Percentiles rank a stretch among this genome's conserved stretches.
These are phyloP conservation scores for Backusella tarrabulga DNA, from an alignment of 192 early-diverging fungal species.

Conservation along the genomic window DNA sequence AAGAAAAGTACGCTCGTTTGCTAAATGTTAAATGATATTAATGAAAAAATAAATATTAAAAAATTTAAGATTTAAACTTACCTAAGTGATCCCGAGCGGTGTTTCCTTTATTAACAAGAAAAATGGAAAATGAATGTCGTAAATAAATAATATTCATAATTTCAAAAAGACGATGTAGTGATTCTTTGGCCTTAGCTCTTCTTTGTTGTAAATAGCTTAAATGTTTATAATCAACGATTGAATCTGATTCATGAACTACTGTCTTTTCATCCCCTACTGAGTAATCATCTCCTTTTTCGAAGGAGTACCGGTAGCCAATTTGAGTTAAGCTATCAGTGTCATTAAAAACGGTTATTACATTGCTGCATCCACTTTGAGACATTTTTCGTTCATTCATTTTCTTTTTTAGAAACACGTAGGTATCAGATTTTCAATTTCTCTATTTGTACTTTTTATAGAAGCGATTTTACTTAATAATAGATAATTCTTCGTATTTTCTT, in stretches of 20 bases:
- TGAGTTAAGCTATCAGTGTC: not conserved
- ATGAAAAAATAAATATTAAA: not conserved
- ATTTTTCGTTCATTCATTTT: not conserved
- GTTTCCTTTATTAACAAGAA: not conserved
- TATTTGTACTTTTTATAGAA: not conserved
- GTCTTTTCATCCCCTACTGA: not conserved
- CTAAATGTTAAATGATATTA: not conserved
- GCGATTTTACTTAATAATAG: not conserved
- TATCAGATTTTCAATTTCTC: not conserved
- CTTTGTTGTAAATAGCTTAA: not conserved
- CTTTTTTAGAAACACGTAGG: not conserved
- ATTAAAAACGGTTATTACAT: not conserved
- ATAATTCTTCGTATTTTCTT: not conserved
- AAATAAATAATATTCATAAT: not conserved
- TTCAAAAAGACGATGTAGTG: not conserved
- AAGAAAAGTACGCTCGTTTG: not conserved
- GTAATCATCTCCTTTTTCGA: not conserved
- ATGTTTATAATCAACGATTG: not conserved
- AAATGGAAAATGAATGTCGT: not conserved
- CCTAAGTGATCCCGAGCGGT: not conserved
- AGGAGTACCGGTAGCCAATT: not conserved
- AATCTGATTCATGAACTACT: not conserved
- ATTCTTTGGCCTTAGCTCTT: not conserved
- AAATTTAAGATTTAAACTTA: not conserved
- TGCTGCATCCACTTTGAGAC: not conserved